Base-by-base conservation (phyloP, 169 alveolate genomes). In the Prorocentrum cordatum region DNA sequence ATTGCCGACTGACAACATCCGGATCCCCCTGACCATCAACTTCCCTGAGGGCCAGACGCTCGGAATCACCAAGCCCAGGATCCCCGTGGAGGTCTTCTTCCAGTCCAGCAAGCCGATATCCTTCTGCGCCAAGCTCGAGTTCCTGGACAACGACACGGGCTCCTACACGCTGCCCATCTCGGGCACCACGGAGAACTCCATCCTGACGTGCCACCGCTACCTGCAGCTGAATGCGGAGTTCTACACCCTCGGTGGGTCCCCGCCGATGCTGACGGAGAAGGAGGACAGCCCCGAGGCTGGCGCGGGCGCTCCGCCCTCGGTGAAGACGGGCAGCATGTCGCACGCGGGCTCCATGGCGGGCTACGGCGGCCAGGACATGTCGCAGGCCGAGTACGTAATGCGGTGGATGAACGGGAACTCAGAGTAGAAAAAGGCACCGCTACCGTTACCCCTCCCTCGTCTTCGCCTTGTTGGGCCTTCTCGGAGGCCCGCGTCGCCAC, bases 141-240 rank as follows among this genome's bases (percentile, higher is more conserved):
- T 96, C 94, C 93, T 91, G 92, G 98, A 95, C 93, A 94, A 92
- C 36, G 96, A 94, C 77, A 96, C 95, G n/a, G 93, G 95, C 83
- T 62, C 93, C 54, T 96, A 93, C 90, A 93, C 95, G 1, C 93
- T 96, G 38, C 93, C 94, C 26, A 95, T 95, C n/a, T 93, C 96
- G 9, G 98, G 97, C 0, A 96, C 97, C 10, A 92, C 96, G 27
- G 97, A 95, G 91, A 96, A 96, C 93, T 95, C 97, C 75, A 39
- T 96, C 42, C 93, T 95, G 59, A 94, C 90, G 9, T 66, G 80
- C 35, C 90, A 64, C 54, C 64, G 50, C 16, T 80, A 80, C 68
- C 20, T 80, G 67, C 90, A 80, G 58, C 38, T 62, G 80, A 80
- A 80, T 68, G 62, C 79, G 18, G 90, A 80, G 54, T 80, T 80